phyloP scores from a whole-genome alignment of 2,329 filamentous ascomycete genomes.

The Phialophora expanda region DNA sequence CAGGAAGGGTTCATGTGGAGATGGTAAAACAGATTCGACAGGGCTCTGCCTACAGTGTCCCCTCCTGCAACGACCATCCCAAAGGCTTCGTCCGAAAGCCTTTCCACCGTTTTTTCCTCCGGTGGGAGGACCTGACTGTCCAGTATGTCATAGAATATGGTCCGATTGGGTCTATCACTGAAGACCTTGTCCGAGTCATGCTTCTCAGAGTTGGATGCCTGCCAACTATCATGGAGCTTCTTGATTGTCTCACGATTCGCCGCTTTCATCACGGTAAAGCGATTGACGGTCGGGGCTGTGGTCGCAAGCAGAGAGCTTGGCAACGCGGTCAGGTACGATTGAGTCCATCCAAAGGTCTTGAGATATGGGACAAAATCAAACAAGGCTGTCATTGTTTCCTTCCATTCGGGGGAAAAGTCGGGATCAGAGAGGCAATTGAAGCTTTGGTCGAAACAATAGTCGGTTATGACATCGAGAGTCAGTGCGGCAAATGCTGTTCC shows the following conservation, averaged over 20 bases:
- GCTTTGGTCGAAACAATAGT: conserved; percentile 22
- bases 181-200: too few species aligned
- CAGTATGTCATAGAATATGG: conserved; percentile 40
- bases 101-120: conserved; percentile 40
- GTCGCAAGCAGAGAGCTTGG: background rate
- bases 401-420: conserved; percentile 18
- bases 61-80: conserved; percentile 43
- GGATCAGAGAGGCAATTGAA: conserved; percentile 9
- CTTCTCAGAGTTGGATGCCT: too few species aligned
- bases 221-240: too few species aligned
- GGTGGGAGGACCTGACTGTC: conserved; percentile 36
- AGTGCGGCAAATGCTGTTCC: conserved; percentile 17
- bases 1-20: conserved; percentile 33
- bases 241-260: too few species aligned
- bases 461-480: conserved; percentile 21
- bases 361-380: conserved; percentile 9
- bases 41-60: conserved; percentile 41
- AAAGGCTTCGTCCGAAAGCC: conserved; percentile 43
- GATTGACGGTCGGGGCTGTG: background rate
- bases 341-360: conserved; percentile 5
- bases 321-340: background rate
- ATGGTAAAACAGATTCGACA: conserved; percentile 43
- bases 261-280: too few species aligned
- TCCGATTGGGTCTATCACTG: conserved; percentile 29
- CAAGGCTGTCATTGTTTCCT: conserved; percentile 15